Base-by-base conservation (phyloP, 140 eudicot species). In the Flaveria floridana region DNA sequence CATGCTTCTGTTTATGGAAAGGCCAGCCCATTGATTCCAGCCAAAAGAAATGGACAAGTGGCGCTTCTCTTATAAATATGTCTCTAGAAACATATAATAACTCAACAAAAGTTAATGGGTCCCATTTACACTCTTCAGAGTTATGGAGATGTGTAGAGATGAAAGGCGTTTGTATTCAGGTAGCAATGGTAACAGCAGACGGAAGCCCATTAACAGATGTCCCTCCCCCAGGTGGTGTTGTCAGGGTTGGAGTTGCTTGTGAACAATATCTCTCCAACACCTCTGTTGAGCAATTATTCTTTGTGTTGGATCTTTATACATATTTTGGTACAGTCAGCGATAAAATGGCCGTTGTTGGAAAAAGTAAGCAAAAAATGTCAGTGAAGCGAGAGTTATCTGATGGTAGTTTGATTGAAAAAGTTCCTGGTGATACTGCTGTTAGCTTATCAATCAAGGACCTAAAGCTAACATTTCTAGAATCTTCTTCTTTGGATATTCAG, bases 171-270 rank as follows among this genome's bases (percentile, higher is more conserved):
- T 88, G 92, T 78, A 39, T 88, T 76, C 96, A 94, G 84, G 90
- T 90, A 30, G 99, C 99, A 65, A 90, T 94, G 99, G 99, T 88
- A 69, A 94, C 99, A 74, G 96, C 96, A 76, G 97, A 90, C 68
- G 99, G 99, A 11, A 82, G 86, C 57, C 96, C 96, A 5, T 73
- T 94, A 75, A 84, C 79, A 56, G 71, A 74, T 14, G 59, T 90
- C 71, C 99, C 99, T 61, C 99, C 99, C 48, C 91, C 99, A 26
- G 97, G 99, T 21, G 99, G 99, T 53, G 72, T 94, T 81, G 97
- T 90, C 47, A 84, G 99, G 77, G 85, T 94, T 14, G 99, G 91
- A 63, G 82, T 94, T 76, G 85, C 96, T 68, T 90, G 93, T 78
- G 84, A 87, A 76, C 89, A 94, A 20, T 94, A 83, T 79, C 28